Base-by-base conservation (phyloP, 2,329 filamentous ascomycete genomes). In the Daldinia eschscholtzii region DNA sequence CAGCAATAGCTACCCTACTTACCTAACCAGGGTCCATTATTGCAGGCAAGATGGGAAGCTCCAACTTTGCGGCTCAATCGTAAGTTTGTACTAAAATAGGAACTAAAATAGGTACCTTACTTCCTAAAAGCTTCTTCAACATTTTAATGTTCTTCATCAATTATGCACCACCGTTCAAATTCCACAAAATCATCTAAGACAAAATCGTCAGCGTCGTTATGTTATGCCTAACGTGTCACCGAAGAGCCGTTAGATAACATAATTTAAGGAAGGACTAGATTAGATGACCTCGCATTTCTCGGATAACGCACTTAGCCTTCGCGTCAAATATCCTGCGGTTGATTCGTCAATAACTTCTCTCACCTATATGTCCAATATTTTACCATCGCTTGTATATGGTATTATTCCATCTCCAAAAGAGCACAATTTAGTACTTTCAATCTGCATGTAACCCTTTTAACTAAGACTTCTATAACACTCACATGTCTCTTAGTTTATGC, bases 271-370 rank as follows among this genome's bases (percentile, higher is more conserved):
- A n/a, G 20, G 26, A 10, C 26, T 52, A 33, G 46, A 50, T 62
- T 53, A 58, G 35, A 61, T 30, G 26, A 58, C 41, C 41, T 70
- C 64, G 50, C 61, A 55, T 60, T 35, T 53, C 53, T 72, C 71
- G 71, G 71, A 70, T 73, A 59, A 58, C 64, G 69, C 70, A 73
- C 71, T 66, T 58, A 57, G 48, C 41, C 53, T 35, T 64, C 48
- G 35, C 55, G 35, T 60, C 42, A 13, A 52, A 58, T 35, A 6
- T 15, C 26, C 28, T 39, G 30, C 64, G 57, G 63, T 57, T 65
- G 64, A 67, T 68, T 65, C 63, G 62, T 59, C 70, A 67, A 55
- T 39, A 30, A 20, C 50, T 64, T 33, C 42, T 44, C 67, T 63
- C 30, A 50, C 30, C 42, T 52, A 15, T 48, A 26, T 48, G 41